Evolutionary conservation across 2,329 filamentous ascomycete species (phyloP).

Genomic region (Lachnellula suecica): DNA sequence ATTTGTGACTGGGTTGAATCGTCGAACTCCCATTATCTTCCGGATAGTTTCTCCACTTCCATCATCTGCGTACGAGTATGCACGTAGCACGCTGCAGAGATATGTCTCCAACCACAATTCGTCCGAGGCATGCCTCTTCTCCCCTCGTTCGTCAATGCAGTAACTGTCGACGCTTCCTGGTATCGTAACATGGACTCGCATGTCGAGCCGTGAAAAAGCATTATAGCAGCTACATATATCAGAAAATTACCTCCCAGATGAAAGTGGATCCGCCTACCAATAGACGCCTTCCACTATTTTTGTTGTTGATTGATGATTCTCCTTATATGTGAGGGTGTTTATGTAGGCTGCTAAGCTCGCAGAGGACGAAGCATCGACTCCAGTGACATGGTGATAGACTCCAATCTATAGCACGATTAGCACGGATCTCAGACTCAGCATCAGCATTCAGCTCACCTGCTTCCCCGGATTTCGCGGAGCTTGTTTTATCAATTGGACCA

Average conservation of each 20-base stretch:
- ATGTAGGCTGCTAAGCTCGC: constrained; percentile 97
- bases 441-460: constrained; percentile 41
- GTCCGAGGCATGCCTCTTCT: constrained; percentile 90
- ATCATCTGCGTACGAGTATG: constrained; percentile 95
- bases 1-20: constrained; percentile 96
- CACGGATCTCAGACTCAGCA: neutral
- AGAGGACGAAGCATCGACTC: constrained; percentile 94
- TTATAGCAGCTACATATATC: constrained; percentile 77
- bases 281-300: constrained; percentile 95
- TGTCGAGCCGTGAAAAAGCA: constrained; percentile 95
- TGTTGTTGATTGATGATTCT: constrained; percentile 70
- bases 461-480: constrained; percentile 55
- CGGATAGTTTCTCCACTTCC: constrained; percentile 92
- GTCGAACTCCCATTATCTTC: constrained; percentile 93
- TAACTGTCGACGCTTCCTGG: constrained; percentile 96
- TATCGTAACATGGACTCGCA: constrained; percentile 97
- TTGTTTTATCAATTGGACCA: constrained; percentile 90
- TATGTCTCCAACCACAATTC: constrained; percentile 98
- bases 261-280: constrained; percentile 58
- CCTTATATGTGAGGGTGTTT: constrained; percentile 92
- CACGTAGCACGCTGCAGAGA: constrained; percentile 87
- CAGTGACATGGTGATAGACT: constrained; percentile 96
- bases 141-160: constrained; percentile 93
- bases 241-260: constrained; percentile 3
- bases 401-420: constrained; percentile 60